phyloP scores from a whole-genome alignment of 2,329 filamentous ascomycete genomes.

The Incumbomyces lentus region DNA sequence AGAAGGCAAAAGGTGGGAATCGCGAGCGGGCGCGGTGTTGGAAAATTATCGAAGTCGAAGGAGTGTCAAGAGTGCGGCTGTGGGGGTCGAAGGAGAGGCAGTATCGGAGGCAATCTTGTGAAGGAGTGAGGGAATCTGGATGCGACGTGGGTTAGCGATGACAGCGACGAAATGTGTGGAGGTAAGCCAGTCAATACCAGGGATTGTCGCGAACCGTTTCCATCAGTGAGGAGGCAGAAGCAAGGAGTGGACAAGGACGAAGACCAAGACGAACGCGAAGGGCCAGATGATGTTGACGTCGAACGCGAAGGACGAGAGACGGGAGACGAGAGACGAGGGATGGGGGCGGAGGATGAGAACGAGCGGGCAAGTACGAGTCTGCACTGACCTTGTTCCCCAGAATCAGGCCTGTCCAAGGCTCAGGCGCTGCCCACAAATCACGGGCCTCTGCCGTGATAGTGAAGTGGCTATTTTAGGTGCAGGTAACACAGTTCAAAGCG shows the following conservation, averaged over 20 bases:
- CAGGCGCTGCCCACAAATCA: neutral
- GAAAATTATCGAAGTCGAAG: neutral
- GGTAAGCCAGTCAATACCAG: neutral
- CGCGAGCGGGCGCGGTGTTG: neutral
- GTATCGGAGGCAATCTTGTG: neutral
- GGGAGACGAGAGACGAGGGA: no score
- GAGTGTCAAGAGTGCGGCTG: neutral
- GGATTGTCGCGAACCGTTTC: neutral
- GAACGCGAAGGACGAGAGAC: no score
- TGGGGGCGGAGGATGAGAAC: no score
- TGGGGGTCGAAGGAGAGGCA: neutral
- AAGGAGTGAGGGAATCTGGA: neutral
- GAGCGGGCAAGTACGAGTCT: no score
- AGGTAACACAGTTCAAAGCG: neutral
- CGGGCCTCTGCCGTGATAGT: neutral
- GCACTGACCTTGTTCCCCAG: no score
- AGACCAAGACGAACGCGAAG: no score
- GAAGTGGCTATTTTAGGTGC: slow-evolving; percentile 2
- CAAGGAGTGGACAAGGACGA: neutral
- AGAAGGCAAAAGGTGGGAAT: neutral
- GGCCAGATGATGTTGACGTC: no score
- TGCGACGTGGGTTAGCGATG: neutral
- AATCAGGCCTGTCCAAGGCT: neutral
- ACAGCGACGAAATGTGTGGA: neutral
- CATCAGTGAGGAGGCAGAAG: neutral